phyloP scores from a whole-genome alignment of 257 asterid species.

The Primulina tabacum region DNA sequence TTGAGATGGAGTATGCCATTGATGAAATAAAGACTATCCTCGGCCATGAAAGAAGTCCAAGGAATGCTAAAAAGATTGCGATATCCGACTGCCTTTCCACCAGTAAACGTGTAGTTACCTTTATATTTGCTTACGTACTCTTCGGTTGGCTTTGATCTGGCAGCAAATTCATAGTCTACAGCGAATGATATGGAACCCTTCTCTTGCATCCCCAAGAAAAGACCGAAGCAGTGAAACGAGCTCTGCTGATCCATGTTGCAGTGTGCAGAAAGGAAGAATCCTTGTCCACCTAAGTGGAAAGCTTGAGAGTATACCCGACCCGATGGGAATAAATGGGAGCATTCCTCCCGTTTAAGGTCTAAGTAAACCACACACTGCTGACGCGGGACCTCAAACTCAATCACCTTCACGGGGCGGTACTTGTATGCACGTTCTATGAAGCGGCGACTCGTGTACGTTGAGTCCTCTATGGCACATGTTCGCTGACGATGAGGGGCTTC shows the following conservation, averaged over 20 bases:
- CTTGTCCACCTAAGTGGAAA: constrained; percentile 90
- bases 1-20: constrained; percentile 69
- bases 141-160: constrained; percentile 75
- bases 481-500: constrained; percentile 88
- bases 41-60: constrained; percentile 81
- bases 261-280: constrained; percentile 86
- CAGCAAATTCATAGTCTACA: constrained; percentile 85
- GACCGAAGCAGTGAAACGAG: constrained; percentile 83
- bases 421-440: constrained; percentile 81
- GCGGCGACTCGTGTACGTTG: constrained; percentile 48
- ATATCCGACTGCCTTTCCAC: constrained; percentile 91
- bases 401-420: constrained; percentile 78
- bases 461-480: constrained; percentile 56
- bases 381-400: constrained; percentile 77
- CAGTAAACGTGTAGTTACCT: constrained; percentile 81
- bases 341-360: constrained; percentile 82
- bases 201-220: constrained; percentile 90
- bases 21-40: constrained; percentile 68
- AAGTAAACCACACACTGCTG: constrained; percentile 85
- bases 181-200: constrained; percentile 79
- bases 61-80: constrained; percentile 72
- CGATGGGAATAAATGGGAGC: constrained; percentile 62
- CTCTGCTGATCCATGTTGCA: constrained; percentile 96
- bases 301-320: constrained; percentile 91
- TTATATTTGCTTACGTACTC: constrained; percentile 74